Conservation (phyloP, 495 filamentous ascomycete genomes). For the Talaromyces ruber region DNA sequence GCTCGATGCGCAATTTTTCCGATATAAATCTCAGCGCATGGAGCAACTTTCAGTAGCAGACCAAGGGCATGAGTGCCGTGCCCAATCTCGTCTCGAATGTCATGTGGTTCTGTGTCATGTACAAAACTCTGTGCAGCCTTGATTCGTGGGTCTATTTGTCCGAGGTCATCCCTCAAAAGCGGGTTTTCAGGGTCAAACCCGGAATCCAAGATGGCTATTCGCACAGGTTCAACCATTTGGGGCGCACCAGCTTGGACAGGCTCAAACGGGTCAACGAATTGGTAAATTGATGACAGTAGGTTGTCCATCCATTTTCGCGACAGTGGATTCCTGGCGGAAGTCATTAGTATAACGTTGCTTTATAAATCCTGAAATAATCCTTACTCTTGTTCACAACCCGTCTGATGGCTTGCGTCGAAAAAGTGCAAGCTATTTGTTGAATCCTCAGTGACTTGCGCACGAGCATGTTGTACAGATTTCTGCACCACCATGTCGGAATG, state of each 20-base stretch:
- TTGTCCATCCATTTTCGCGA: conserved; percentile 17
- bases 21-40: conserved; percentile 24
- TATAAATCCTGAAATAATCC: conserved; percentile 8
- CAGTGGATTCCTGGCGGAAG: conserved; percentile 10
- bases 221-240: conserved; percentile 10
- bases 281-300: conserved; percentile 14
- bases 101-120: conserved; percentile 12
- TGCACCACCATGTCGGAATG: conserved; percentile 3
- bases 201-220: conserved; percentile 26
- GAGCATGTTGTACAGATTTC: conserved; percentile 8
- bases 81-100: conserved; percentile 21
- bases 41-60: conserved; percentile 21
- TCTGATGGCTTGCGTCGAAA: conserved; percentile 19
- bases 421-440: conserved; percentile 15
- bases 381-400: conserved; percentile 18
- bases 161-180: conserved; percentile 11
- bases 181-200: conserved; percentile 21
- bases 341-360: conserved; percentile 12
- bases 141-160: conserved; percentile 14
- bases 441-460: conserved; percentile 6
- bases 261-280: conserved; percentile 14
- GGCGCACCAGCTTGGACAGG: not conserved
- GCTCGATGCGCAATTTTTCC: conserved; percentile 17
- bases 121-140: conserved; percentile 18
- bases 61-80: conserved; percentile 25